Base-by-base conservation (phyloP, 345 rosid species). In the Arabidopsis suecica region DNA sequence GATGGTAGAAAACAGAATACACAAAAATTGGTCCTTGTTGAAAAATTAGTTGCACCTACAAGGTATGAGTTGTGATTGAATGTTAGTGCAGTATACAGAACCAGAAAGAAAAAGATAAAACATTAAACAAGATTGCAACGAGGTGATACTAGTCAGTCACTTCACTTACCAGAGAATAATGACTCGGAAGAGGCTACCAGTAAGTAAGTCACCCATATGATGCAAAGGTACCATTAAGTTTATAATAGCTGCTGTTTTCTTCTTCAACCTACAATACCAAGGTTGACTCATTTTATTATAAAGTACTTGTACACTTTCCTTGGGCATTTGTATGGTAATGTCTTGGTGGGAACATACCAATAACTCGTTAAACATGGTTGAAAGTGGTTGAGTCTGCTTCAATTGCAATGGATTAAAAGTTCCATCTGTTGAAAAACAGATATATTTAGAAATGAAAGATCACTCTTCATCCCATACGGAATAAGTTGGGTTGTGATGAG, bases 361-460 rank as follows among this genome's bases (percentile, higher is more conserved):
- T 80, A 89, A 73, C 84, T 95, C 84, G 61, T 78, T 83, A 79
- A 93, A 86, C 81, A 82, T 83, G 65, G 85, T 57, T 36, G 75
- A 54, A 73, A 82, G 71, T 37, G 88, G 87, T 78, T 81, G 85
- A 72, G 79, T 67, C 80, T 70, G 82, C 73, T 81, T 82, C 82
- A 86, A 73, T 55, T 75, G 81, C 68, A 81, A 65, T 38, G 78
- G 70, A 16, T 79, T 81, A 58, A 87, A 76, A 70, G 49, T 74
- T 38, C 49, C 49, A 61, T 77, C 74, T 36, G 71, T 53, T 59
- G 40, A 72, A 47, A 63, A 25, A 28, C 3, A 28, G 32, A 28
- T 2, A 28, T 28, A 3, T 28, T 3, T 28, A 28, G 2, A 69
- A 53, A 74, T 16, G 20, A 45, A 5, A 6, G 13, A 49, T 10